Evolutionary conservation across 2,329 filamentous ascomycete genomes (phyloP), one percentile per base, ranked within the genome.

Genomic region (Cladosporium sp.): DNA sequence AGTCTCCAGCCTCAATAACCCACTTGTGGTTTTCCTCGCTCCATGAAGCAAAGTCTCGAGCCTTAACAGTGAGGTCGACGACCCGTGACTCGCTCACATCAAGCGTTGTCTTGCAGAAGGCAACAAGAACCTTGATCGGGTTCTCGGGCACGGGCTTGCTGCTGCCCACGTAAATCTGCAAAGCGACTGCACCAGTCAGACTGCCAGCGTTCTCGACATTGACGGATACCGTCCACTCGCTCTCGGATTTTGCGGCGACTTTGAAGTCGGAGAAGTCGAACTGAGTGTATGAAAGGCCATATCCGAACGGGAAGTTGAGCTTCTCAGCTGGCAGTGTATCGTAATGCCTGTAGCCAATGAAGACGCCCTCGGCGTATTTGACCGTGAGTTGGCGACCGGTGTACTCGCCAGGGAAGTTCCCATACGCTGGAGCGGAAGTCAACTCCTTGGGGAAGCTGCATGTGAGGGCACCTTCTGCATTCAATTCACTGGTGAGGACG

Each of bases 291-390:
- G 89, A 91, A 1, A 95, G 82, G 1, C 91, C 90, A 74, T 92
- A 88, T 11, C 90, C 90, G 74, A 96, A 96, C 65, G 89, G 85
- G 77, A 93, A 92, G 67, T 90, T 85, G 0, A 90, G 81, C 0
- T 88, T 87, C 7, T 82, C 78, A 56, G 88, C 83, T 23, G 81
- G 80, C 18, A 82, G 78, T 21, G 84, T 84, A 71, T 92, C 89
- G 76, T 91, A 92, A 77, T 91, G 88, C n/a, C 86, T 80, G 77
- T 93, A 92, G 2, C 90, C 90, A 63, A 92, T 85, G 76, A 88
- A 91, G 13, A 92, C 78, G 11, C 88, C 89, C 75, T 93, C 90
- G 58, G 88, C 89, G 72, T 92, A 92, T 1, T 89, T 76, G 0
- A 89, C 87, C 2, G 90, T 89, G 8, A 87, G 85, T 32, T 73